These are phyloP conservation scores for Avena insularis DNA, from an alignment of 176 grass and related monocot species.

Conservation along the genomic window DNA sequence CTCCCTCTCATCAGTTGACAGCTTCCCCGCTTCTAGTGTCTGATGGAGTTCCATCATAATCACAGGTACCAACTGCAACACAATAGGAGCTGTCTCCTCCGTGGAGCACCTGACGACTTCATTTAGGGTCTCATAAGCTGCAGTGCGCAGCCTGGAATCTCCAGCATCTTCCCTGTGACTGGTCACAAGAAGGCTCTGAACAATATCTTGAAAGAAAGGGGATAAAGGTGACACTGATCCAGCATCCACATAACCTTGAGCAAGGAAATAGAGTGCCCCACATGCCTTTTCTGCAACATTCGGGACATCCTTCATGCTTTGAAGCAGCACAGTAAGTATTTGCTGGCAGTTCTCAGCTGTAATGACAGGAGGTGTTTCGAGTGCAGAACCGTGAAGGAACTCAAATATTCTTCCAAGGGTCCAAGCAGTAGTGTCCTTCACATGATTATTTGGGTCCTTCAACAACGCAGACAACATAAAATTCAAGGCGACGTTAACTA, in stretches of 20 bases:
- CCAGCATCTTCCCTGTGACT: slow-evolving; percentile 80
- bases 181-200: slow-evolving; percentile 75
- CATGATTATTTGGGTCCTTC: slow-evolving; percentile 87
- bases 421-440: slow-evolving; percentile 93
- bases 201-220: slow-evolving; percentile 84
- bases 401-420: slow-evolving; percentile 92
- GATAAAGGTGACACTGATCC: slow-evolving; percentile 62
- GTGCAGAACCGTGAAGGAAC: slow-evolving; percentile 80
- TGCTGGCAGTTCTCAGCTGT: slow-evolving; percentile 72
- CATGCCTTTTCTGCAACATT: slow-evolving; percentile 95
- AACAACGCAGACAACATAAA: slow-evolving; percentile 78
- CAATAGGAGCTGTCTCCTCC: slow-evolving; percentile 69
- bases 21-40: slow-evolving; percentile 68
- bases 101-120: slow-evolving; percentile 84
- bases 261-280: slow-evolving; percentile 88
- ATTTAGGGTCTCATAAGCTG: slow-evolving; percentile 90
- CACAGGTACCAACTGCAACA: slow-evolving; percentile 76
- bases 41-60: slow-evolving; percentile 86
- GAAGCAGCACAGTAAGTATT: slow-evolving; percentile 80
- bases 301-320: slow-evolving; percentile 93
- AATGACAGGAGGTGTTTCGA: slow-evolving; percentile 75
- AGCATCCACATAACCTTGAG: slow-evolving; percentile 82
- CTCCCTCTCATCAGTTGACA: slow-evolving; percentile 84
- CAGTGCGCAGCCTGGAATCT: slow-evolving; percentile 70
- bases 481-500: slow-evolving; percentile 74